Conservation (phyloP, 805 yeast genomes). For the Starmerella cellae region DNA sequence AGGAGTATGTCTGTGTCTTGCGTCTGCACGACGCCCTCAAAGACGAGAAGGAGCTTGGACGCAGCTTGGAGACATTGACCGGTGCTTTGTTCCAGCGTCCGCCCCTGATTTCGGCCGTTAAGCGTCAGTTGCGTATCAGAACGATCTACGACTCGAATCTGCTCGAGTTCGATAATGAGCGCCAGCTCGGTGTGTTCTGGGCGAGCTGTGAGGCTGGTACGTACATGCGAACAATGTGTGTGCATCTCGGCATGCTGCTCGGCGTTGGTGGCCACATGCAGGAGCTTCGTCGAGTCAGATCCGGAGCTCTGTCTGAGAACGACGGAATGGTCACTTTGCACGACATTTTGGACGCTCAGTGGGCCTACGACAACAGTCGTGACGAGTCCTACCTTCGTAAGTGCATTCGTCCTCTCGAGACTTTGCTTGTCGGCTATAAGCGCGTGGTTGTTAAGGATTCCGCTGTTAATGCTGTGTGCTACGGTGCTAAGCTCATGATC, state of each 20-base stretch:
- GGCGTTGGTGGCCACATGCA: slow-evolving; percentile 99
- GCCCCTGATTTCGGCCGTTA: slow-evolving; percentile 96
- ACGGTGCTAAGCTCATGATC: slow-evolving; percentile 97
- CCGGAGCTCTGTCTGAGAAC: slow-evolving; percentile 84
- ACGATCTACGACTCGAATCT: slow-evolving; percentile 93
- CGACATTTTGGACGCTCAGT: slow-evolving; percentile 96
- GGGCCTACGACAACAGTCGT: slow-evolving; percentile 91
- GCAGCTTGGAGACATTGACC: slow-evolving; percentile 82
- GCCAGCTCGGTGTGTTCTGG: slow-evolving; percentile 97
- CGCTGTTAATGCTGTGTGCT: slow-evolving; percentile 95
- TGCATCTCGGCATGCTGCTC: slow-evolving; percentile 92
- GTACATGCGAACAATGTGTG: slow-evolving; percentile 98
- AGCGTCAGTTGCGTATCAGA: slow-evolving; percentile 96
- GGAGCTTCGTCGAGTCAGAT: slow-evolving; percentile 97
- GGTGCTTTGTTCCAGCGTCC: slow-evolving; percentile 99
- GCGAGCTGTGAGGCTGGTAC: slow-evolving; percentile 99
- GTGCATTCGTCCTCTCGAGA: slow-evolving; percentile 88
- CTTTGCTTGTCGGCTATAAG: slow-evolving; percentile 86
- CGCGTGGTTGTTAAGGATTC: slow-evolving; percentile 90
- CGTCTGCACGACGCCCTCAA: slow-evolving; percentile 87
- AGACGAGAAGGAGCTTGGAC: slow-evolving; percentile 78
- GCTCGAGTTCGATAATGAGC: slow-evolving; percentile 91
- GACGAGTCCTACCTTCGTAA: slow-evolving; percentile 93
- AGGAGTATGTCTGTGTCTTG: slow-evolving; percentile 96
- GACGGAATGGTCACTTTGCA: slow-evolving; percentile 91